Percentiles rank a stretch among this genome's conserved stretches.
phyloP scores from a whole-genome alignment of 1,139 yeast genomes.

The Pichia sp. region DNA sequence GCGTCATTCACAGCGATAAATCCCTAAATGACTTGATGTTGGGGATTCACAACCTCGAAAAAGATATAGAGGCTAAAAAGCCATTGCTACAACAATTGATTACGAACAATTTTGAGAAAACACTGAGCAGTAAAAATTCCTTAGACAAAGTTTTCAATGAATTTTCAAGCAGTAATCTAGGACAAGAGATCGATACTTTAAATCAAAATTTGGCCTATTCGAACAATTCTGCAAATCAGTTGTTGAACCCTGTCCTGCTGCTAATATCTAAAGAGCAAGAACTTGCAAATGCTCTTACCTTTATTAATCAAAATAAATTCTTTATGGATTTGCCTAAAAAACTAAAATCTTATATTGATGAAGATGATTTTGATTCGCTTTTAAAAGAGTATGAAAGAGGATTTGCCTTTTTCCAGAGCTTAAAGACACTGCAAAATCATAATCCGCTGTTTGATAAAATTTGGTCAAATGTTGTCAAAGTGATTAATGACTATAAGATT shows the following conservation, averaged over 20 bases:
- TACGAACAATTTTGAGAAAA: slow-evolving; percentile 68
- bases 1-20: slow-evolving; percentile 66
- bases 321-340: slow-evolving; percentile 70
- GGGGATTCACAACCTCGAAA: slow-evolving; percentile 57
- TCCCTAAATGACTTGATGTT: slow-evolving; percentile 57
- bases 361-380: slow-evolving; percentile 65
- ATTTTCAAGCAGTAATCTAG: slow-evolving; percentile 35
- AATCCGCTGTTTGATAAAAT: slow-evolving; percentile 42
- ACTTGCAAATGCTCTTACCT: slow-evolving; percentile 54
- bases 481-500: slow-evolving; percentile 61
- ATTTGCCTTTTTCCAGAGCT: slow-evolving; percentile 31
- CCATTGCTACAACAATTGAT: slow-evolving; percentile 61
- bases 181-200: slow-evolving; percentile 20
- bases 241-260: slow-evolving; percentile 73
- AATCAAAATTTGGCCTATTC: slow-evolving; percentile 28
- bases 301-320: slow-evolving; percentile 57
- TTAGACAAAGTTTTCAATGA: slow-evolving; percentile 55
- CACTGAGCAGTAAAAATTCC: slow-evolving; percentile 70
- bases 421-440: slow-evolving; percentile 19
- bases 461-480: slow-evolving; percentile 63
- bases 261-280: slow-evolving; percentile 58
- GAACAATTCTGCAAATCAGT: slow-evolving; percentile 53
- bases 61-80: slow-evolving; percentile 60
- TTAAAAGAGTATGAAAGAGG: slow-evolving; percentile 67
- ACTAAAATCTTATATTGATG: slow-evolving; percentile 49